Percentiles rank a stretch among this genome's conserved stretches.
Evolutionary conservation across 257 asterid genomes (phyloP).

Genomic region (Henckelia pumila): DNA sequence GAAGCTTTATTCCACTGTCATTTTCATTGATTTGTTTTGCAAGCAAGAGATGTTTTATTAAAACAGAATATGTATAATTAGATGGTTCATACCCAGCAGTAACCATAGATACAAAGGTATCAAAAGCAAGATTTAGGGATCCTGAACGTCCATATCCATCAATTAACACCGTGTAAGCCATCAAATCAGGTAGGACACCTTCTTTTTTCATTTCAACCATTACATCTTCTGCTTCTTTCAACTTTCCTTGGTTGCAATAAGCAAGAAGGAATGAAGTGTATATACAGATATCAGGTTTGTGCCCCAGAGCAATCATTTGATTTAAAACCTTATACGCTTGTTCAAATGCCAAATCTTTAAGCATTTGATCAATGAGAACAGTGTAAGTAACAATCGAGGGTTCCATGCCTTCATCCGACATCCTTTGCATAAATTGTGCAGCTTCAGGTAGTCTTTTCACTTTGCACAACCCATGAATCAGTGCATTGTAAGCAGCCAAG

Average conservation of each 20-base stretch:
- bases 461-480: constrained; percentile 62
- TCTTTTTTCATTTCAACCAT: constrained; percentile 51
- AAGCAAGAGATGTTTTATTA: constrained; percentile 58
- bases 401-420: constrained; percentile 49
- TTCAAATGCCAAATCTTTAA: constrained; percentile 58
- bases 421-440: constrained; percentile 41
- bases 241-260: constrained; percentile 67
- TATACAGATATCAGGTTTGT: constrained; percentile 65
- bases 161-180: constrained; percentile 58
- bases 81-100: constrained; percentile 66
- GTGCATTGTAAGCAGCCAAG: constrained; percentile 54
- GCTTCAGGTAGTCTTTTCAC: constrained; percentile 51
- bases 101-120: constrained; percentile 52
- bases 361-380: constrained; percentile 56
- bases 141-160: constrained; percentile 78
- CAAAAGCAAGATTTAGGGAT: constrained; percentile 46
- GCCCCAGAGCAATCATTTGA: constrained; percentile 47
- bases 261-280: constrained; percentile 74
- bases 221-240: constrained; percentile 65
- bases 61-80: constrained; percentile 53
- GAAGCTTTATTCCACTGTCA: constrained; percentile 18
- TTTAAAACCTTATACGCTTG: constrained; percentile 46
- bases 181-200: constrained; percentile 58
- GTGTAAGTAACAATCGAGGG: constrained; percentile 55
- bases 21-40: constrained; percentile 33